Base-by-base conservation (phyloP, 163 green algal genomes). In the Scenedesmus sp. region DNA sequence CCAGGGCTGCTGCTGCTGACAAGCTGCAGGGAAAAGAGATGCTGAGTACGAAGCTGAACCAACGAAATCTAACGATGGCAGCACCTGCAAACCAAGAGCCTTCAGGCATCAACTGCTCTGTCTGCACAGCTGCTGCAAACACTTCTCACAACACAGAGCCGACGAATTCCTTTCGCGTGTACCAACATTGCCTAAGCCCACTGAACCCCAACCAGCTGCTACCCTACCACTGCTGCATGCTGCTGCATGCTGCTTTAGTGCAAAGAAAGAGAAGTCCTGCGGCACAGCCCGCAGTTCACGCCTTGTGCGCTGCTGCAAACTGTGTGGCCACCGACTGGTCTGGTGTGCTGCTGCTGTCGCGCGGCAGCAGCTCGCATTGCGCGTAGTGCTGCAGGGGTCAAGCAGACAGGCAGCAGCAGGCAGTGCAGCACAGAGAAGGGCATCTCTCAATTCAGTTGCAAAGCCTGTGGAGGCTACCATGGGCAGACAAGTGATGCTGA, bases 331-430 rank as follows among this genome's bases (percentile, higher is more conserved):
- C 91, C 1, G 84, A 92, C 52, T 87, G 88, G 77, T 98, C 96
- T 0, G 95, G 92, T 16, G 94, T 93, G 15, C 94, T 83, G 0
- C 94, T 93, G 10, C 92, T 91, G 23, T 95, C 93, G 3, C 97
- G 88, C 6, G 96, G 96, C 92, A 99, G 93, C 89, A 99, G 95
- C 95, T 99, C 96, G 93, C 98, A 99, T 96, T 99, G 98, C 3
- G 94, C 97, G 88, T 96, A 96, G 90, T 99, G 96, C 93, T 97
- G 95, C 57, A 88, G n/a, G 67, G 6, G 54, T 34, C 26, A n/a
- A 59, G n/a, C 18, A 76, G 23, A 76, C 9, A 15, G 76, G 56
- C 9, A 54, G n/a, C 59, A 74, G 15, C 57, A 74, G 23, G 23
- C 16, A 46, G n/a, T 3, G 54, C 55, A 56, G 54, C 34, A 46